These are phyloP conservation scores for Neurospora crassa DNA, from an alignment of 2,329 filamentous ascomycete genomes.

Conservation along the genomic window DNA sequence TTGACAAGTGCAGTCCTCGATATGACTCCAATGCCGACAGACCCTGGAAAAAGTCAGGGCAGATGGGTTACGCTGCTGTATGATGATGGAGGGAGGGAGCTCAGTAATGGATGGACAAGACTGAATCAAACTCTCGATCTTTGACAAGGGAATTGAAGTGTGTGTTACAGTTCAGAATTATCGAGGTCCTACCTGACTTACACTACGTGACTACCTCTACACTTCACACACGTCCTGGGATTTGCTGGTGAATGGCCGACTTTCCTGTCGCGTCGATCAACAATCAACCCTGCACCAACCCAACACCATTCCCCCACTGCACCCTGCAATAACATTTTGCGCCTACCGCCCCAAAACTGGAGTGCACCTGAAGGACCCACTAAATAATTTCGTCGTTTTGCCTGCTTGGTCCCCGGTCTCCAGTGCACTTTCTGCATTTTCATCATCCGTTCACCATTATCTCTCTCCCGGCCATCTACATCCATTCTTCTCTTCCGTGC, in stretches of 20 bases:
- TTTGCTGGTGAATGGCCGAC: neutral
- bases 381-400: conserved; percentile 1
- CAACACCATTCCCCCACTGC: neutral
- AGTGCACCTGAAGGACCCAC: neutral
- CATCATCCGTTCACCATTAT: neutral
- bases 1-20: neutral
- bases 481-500: neutral
- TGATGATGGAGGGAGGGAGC: neutral
- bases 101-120: neutral
- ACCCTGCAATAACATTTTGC: neutral
- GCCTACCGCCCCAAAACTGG: neutral
- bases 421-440: neutral
- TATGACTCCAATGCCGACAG: neutral
- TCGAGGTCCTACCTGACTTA: neutral
- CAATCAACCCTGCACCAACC: neutral
- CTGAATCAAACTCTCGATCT: neutral
- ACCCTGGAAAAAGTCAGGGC: neutral
- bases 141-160: neutral
- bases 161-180: neutral
- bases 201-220: too few relatives aligned
- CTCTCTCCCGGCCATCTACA: neutral
- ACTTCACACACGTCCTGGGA: neutral
- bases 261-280: neutral
- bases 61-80: neutral
- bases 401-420: neutral